Conservation (phyloP, 2,329 filamentous ascomycete genomes). For the Talaromyces sp. region DNA sequence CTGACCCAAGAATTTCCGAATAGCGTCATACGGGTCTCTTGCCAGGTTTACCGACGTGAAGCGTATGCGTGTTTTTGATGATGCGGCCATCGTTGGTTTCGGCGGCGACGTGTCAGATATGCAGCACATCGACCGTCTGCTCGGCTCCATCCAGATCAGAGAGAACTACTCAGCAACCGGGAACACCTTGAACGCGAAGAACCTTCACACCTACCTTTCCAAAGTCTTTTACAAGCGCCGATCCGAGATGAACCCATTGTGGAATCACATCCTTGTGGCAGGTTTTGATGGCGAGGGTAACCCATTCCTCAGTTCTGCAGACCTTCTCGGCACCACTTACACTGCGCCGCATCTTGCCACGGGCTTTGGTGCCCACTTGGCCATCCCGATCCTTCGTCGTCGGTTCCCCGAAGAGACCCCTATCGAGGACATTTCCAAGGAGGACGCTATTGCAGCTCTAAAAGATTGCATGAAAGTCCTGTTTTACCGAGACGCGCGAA, state of each 20-base stretch:
- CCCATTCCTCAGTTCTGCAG: slow-evolving; percentile 87
- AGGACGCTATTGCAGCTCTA: slow-evolving; percentile 72
- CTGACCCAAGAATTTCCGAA: neutral
- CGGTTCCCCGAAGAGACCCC: slow-evolving; percentile 78
- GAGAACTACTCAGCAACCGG: slow-evolving; percentile 69
- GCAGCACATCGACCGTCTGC: slow-evolving; percentile 92
- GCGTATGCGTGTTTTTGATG: slow-evolving; percentile 83
- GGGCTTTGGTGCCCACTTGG: slow-evolving; percentile 87
- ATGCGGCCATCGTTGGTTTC: slow-evolving; percentile 80
- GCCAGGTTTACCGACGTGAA: slow-evolving; percentile 96
- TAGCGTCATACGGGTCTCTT: slow-evolving; percentile 94
- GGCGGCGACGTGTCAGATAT: slow-evolving; percentile 97
- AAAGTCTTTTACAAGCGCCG: slow-evolving; percentile 96
- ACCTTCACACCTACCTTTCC: slow-evolving; percentile 91
- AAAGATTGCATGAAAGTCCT: slow-evolving; percentile 98
- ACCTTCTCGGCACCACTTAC: slow-evolving; percentile 90
- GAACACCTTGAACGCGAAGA: slow-evolving; percentile 71
- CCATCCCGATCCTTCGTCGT: slow-evolving; percentile 82
- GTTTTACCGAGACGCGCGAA: slow-evolving; percentile 93
- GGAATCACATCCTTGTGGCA: slow-evolving; percentile 91
- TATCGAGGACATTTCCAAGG: slow-evolving; percentile 63
- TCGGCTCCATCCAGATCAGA: slow-evolving; percentile 77
- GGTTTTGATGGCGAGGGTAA: slow-evolving; percentile 72
- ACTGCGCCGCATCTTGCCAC: slow-evolving; percentile 82
- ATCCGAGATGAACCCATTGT: slow-evolving; percentile 92